Conservation (phyloP, 2,329 filamentous ascomycete species). For the Elsinoe perseae region DNA sequence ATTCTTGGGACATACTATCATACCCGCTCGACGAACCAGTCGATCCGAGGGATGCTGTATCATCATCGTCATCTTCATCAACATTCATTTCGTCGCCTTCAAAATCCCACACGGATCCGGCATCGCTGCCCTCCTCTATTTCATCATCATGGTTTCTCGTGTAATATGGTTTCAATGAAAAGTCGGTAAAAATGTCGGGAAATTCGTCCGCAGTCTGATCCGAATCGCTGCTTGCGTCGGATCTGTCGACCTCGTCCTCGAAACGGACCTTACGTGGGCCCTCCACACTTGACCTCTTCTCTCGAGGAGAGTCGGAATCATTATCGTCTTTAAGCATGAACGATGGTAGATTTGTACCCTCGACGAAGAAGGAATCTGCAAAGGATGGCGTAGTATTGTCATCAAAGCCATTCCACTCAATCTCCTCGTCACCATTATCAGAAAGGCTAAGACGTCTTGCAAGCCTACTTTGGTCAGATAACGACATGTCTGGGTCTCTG, state of each 20-base stretch:
- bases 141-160: conserved; percentile 23
- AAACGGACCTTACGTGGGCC: conserved; percentile 32
- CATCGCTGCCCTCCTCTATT: conserved; percentile 25
- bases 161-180: conserved; percentile 22
- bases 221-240: conserved; percentile 25
- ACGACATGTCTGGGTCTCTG: conserved; percentile 21
- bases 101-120: conserved; percentile 30
- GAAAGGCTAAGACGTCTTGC: conserved; percentile 24
- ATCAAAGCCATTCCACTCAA: conserved; percentile 18
- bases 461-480: conserved; percentile 18
- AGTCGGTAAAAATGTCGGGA: conserved; percentile 30
- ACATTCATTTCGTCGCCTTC: conserved; percentile 28
- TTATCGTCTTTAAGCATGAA: conserved; percentile 15
- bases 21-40: conserved; percentile 24
- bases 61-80: conserved; percentile 27
- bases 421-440: conserved; percentile 20
- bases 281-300: conserved; percentile 20
- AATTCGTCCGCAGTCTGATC: conserved; percentile 28
- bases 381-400: conserved; percentile 2
- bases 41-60: conserved; percentile 24
- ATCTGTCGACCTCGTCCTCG: conserved; percentile 25
- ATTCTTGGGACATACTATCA: conserved; percentile 26
- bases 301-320: background rate
- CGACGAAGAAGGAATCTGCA: conserved; percentile 1
- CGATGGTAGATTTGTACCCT: conserved; percentile 11